Evolutionary conservation across 1,284 basidiomycete species (phyloP).

Genomic region (Gomphus bonarii): DNA sequence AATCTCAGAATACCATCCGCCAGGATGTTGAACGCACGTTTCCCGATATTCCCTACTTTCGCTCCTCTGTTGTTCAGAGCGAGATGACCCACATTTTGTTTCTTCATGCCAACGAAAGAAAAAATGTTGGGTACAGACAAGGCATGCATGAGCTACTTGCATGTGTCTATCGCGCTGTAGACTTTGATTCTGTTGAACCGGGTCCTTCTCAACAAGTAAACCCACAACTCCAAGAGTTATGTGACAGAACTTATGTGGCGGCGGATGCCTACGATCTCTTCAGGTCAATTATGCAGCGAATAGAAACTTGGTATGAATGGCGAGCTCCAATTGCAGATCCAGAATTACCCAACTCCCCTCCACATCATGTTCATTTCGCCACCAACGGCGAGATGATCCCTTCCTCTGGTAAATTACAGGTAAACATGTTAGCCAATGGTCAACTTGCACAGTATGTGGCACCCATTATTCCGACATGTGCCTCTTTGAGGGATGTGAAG

Average conservation of each 20-base stretch:
- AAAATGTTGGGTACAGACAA: constrained; percentile 81
- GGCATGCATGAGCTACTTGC: constrained; percentile 95
- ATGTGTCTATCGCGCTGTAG: constrained; percentile 70
- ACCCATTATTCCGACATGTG: constrained; percentile 76
- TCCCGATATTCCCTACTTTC: constrained; percentile 85
- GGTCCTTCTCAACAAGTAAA: constrained; percentile 12
- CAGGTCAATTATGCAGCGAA: constrained; percentile 62
- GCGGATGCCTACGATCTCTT: constrained; percentile 85
- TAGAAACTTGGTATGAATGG: constrained; percentile 87
- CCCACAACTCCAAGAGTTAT: constrained; percentile 40
- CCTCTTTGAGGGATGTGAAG: constrained; percentile 62
- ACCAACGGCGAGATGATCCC: constrained; percentile 21
- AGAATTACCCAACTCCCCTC: constrained; percentile 13
- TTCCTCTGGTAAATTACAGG: constrained; percentile 34
- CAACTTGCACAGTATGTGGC: constrained; percentile 53
- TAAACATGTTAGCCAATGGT: constrained; percentile 31
- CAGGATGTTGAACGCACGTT: constrained; percentile 95
- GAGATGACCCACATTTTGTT: constrained; percentile 80
- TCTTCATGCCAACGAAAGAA: constrained; percentile 66
- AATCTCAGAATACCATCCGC: constrained; percentile 75
- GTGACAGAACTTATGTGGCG: constrained; percentile 58
- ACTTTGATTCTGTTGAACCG: constrained; percentile 66
- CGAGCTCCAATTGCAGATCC: constrained; percentile 35
- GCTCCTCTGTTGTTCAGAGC: constrained; percentile 59
- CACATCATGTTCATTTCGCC: constrained; percentile 14